A percentile compares a stretch with the other conserved stretches of the same genome.
These are phyloP conservation scores for Leucoagaricus sp. DNA, from an alignment of 1,284 basidiomycete genomes.

Conservation along the genomic window DNA sequence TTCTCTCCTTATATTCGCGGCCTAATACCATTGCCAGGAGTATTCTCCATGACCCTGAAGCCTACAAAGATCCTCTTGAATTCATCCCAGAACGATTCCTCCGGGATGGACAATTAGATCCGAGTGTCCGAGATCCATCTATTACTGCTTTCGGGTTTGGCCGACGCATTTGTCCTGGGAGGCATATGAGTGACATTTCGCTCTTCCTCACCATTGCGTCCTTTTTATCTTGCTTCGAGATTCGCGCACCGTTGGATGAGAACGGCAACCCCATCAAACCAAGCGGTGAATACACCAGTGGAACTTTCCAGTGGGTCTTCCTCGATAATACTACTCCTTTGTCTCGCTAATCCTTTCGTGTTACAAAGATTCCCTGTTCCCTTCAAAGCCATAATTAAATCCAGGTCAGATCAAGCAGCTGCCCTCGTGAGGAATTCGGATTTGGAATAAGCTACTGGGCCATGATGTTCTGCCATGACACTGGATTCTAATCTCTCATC, in stretches of 20 bases:
- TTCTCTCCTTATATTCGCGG: neutral
- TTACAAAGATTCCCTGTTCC: constrained; percentile 2
- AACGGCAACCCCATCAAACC: constrained; percentile 21
- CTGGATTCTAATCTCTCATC: no score
- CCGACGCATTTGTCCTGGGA: constrained; percentile 25
- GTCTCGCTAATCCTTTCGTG: neutral
- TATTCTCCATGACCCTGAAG: constrained; percentile 24
- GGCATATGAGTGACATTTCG: constrained; percentile 20
- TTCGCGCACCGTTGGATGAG: constrained; percentile 28
- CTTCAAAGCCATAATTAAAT: neutral
- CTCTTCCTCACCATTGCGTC: constrained; percentile 35
- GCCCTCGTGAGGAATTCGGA: neutral
- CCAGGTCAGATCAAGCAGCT: neutral
- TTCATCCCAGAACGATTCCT: constrained; percentile 31
- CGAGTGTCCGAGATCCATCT: constrained; percentile 17
- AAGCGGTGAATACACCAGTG: constrained; percentile 2
- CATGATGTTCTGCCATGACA: no score
- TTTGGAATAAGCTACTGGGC: neutral
- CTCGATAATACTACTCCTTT: neutral
- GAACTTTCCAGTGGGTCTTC: constrained; percentile 6
- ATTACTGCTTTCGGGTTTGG: constrained; percentile 25
- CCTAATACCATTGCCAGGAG: constrained; percentile 14
- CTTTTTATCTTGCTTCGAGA: constrained; percentile 30
- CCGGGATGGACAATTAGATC: constrained; percentile 18
- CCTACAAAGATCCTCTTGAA: constrained; percentile 22